Evolutionary conservation across 768 basidiomycete genomes (phyloP).

Genomic region (Pilatotrama ljubarskyi): DNA sequence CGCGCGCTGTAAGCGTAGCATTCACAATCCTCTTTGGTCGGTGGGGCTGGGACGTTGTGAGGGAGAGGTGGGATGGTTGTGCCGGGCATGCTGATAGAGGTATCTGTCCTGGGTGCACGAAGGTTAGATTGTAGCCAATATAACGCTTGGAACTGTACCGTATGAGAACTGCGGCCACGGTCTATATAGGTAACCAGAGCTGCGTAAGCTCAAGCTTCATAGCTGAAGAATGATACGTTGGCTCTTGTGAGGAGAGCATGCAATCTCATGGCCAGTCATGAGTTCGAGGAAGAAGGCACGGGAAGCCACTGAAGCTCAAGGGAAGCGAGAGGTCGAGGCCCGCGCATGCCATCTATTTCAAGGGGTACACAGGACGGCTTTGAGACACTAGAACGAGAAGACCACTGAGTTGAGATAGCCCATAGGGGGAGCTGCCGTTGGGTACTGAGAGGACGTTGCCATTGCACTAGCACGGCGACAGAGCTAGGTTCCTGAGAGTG

Average conservation of each 20-base stretch:
- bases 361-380: background rate
- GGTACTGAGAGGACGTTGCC: no score
- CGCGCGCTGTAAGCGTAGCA: background rate
- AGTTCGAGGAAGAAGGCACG: background rate
- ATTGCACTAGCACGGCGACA: no score
- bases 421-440: no score
- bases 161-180: no score
- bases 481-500: no score
- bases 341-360: background rate
- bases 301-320: background rate
- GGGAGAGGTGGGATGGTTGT: slow-evolving; percentile 17
- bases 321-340: background rate
- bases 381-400: background rate
- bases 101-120: no score
- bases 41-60: slow-evolving; percentile 27
- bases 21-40: slow-evolving; percentile 27
- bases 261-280: background rate
- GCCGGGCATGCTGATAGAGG: slow-evolving; percentile 16
- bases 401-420: no score
- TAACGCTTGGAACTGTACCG: no score
- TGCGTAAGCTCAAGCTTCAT: background rate
- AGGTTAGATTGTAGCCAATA: no score
- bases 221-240: no score
- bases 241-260: background rate
- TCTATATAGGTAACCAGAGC: background rate